Evolutionary conservation across 805 yeast genomes (phyloP).

Genomic region (Priceomyces medius): DNA sequence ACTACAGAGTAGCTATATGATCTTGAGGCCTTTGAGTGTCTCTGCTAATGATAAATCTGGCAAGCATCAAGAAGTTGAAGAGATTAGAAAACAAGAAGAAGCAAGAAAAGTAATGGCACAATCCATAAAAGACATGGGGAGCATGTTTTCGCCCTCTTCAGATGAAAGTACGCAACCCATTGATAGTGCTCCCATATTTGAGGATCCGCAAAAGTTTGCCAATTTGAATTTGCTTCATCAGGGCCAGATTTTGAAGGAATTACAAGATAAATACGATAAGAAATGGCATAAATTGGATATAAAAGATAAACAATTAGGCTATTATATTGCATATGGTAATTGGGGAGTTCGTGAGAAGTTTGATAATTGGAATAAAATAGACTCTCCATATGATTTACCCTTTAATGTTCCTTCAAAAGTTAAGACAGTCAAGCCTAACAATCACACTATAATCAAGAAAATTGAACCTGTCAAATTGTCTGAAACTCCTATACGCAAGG

Average conservation of each 20-base stretch:
- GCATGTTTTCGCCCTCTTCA: slow-evolving; percentile 29
- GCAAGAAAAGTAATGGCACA: slow-evolving; percentile 41
- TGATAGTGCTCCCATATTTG: slow-evolving; percentile 43
- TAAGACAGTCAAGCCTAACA: slow-evolving; percentile 22
- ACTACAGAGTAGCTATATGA: neutral
- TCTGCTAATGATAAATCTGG: slow-evolving; percentile 2
- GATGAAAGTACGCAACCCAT: slow-evolving; percentile 46
- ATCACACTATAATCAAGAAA: slow-evolving; percentile 25
- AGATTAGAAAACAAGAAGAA: slow-evolving; percentile 16
- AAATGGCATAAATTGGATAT: slow-evolving; percentile 54
- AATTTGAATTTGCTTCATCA: slow-evolving; percentile 48
- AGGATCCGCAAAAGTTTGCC: slow-evolving; percentile 35
- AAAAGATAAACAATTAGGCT: slow-evolving; percentile 55
- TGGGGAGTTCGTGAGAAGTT: slow-evolving; percentile 69
- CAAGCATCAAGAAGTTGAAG: slow-evolving; percentile 14
- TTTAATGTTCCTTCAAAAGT: slow-evolving; percentile 44
- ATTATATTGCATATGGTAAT: slow-evolving; percentile 64
- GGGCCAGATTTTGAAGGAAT: slow-evolving; percentile 54
- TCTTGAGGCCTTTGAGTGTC: neutral
- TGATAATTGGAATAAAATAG: slow-evolving; percentile 41
- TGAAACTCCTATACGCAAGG: slow-evolving; percentile 43
- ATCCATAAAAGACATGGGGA: slow-evolving; percentile 40
- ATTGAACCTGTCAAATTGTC: slow-evolving; percentile 42
- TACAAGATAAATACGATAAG: slow-evolving; percentile 48
- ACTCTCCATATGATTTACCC: slow-evolving; percentile 60